A percentile compares a stretch with the other conserved stretches of the same genome.
Conservation (phyloP, 2,329 filamentous ascomycete species). For the Cryphonectria parasitica region DNA sequence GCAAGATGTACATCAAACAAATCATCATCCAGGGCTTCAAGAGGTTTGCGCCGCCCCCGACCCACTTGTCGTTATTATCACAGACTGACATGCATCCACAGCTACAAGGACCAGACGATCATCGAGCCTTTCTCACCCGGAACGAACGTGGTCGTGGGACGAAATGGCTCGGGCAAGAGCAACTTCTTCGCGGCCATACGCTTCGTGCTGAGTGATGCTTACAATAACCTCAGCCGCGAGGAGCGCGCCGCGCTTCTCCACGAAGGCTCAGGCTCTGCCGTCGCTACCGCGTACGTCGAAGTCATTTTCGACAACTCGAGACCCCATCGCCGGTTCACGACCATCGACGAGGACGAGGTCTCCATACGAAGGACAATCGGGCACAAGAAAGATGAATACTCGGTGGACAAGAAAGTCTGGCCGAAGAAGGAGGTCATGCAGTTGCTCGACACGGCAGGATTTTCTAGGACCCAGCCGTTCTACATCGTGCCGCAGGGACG, state of each 20-base stretch:
- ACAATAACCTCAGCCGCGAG: slow-evolving; percentile 93
- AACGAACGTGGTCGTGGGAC: slow-evolving; percentile 97
- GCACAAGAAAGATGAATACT: slow-evolving; percentile 98
- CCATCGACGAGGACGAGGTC: slow-evolving; percentile 80
- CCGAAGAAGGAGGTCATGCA: slow-evolving; percentile 95
- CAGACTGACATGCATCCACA: slow-evolving; percentile 44
- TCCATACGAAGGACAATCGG: slow-evolving; percentile 93
- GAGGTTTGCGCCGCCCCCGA: slow-evolving; percentile 63
- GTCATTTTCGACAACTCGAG: slow-evolving; percentile 96
- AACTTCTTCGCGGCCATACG: slow-evolving; percentile 99
- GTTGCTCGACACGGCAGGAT: slow-evolving; percentile 91
- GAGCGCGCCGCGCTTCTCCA: slow-evolving; percentile 96
- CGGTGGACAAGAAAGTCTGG: slow-evolving; percentile 93
- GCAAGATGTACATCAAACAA: slow-evolving; percentile 96
- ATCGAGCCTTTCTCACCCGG: slow-evolving; percentile 98
- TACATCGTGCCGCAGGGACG: slow-evolving; percentile 98
- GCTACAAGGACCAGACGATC: slow-evolving; percentile 99
- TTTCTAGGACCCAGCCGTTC: slow-evolving; percentile 96
- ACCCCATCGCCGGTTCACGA: slow-evolving; percentile 83
- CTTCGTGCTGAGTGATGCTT: slow-evolving; percentile 97
- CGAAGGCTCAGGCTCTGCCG: slow-evolving; percentile 94
- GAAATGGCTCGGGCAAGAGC: slow-evolving; percentile 98
- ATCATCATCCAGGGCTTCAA: slow-evolving; percentile 99
- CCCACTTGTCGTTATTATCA: slow-evolving; percentile 2
- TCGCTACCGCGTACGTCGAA: slow-evolving; percentile 99